Percentiles rank a stretch among this genome's conserved stretches.
Evolutionary conservation across 441 rosid genomes (phyloP).

Genomic region (Viola pubescens): DNA sequence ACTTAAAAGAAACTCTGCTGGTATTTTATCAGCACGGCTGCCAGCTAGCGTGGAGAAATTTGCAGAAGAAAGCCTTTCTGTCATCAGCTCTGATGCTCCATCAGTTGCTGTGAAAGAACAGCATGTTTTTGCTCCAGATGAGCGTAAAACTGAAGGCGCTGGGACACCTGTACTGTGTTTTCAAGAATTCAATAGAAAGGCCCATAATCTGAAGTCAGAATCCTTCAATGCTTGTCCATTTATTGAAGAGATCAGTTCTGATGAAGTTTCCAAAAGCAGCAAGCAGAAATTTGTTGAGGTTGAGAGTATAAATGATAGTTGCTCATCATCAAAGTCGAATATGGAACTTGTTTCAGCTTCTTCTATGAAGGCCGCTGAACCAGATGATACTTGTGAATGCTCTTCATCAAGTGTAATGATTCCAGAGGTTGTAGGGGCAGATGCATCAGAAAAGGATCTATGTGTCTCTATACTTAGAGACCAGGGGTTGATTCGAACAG

Average conservation of each 20-base stretch:
- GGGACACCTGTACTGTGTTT: constrained; percentile 16
- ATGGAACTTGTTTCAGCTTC: constrained; percentile 44
- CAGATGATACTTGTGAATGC: constrained; percentile 52
- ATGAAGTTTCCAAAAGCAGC: constrained; percentile 23
- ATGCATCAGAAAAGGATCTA: constrained; percentile 32
- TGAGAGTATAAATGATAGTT: constrained; percentile 60
- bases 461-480: constrained; percentile 32
- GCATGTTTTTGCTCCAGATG: constrained; percentile 21
- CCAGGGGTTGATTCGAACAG: constrained; percentile 29
- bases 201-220: constrained; percentile 18
- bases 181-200: constrained; percentile 14
- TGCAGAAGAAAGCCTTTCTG: constrained; percentile 31
- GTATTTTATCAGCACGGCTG: constrained; percentile 20
- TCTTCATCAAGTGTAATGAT: constrained; percentile 47
- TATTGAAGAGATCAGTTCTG: constrained; percentile 21
- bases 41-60: constrained; percentile 26
- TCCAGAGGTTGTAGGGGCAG: constrained; percentile 28
- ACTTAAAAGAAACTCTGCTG: constrained; percentile 23
- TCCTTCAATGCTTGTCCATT: constrained; percentile 20
- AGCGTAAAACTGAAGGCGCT: constrained; percentile 19
- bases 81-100: constrained; percentile 34
- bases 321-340: constrained; percentile 57
- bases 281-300: constrained; percentile 31
- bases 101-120: constrained; percentile 28
- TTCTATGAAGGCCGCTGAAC: constrained; percentile 26